Conservation (phyloP, 129 eudicot genomes). For the Erigeron canadensis region DNA sequence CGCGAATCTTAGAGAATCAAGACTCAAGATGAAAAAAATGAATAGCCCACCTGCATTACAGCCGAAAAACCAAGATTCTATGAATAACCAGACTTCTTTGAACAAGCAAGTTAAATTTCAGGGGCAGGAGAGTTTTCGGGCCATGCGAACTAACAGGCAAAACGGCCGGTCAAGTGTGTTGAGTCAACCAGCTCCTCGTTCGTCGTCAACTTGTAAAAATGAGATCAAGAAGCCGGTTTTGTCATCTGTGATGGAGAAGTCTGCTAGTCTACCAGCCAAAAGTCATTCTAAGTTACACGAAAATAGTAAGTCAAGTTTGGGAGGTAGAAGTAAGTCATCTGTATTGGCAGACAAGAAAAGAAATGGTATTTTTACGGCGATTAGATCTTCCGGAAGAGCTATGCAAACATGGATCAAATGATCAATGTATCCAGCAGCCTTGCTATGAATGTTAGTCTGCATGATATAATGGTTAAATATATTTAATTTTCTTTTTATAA, state of each 20-base stretch:
- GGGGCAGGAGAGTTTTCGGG: conserved; percentile 16
- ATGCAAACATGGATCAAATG: conserved; percentile 33
- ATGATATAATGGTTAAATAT: neutral
- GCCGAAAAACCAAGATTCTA: conserved; percentile 2
- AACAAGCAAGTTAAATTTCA: conserved; percentile 12
- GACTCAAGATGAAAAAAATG: conserved; percentile 20
- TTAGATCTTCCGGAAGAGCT: conserved; percentile 27
- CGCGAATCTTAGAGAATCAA: conserved; percentile 25
- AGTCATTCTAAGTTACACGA: conserved; percentile 7
- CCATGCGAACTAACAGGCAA: neutral
- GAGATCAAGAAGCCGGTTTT: neutral
- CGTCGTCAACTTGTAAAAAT: neutral
- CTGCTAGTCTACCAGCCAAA: neutral
- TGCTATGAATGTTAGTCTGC: neutral
- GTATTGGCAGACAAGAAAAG: conserved; percentile 18
- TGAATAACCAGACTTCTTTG: conserved; percentile 1
- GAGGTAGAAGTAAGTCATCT: conserved; percentile 2
- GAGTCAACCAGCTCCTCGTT: conserved; percentile 8
- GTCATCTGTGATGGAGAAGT: conserved; percentile 10
- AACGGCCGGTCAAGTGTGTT: conserved; percentile 9
- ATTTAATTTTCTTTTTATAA: neutral
- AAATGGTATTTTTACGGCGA: conserved; percentile 22
- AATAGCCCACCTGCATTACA: neutral
- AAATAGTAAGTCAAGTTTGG: neutral
- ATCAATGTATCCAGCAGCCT: neutral